These are phyloP conservation scores for Plasmopara viticola DNA, from an alignment of 352 stramenopile species.

Conservation along the genomic window DNA sequence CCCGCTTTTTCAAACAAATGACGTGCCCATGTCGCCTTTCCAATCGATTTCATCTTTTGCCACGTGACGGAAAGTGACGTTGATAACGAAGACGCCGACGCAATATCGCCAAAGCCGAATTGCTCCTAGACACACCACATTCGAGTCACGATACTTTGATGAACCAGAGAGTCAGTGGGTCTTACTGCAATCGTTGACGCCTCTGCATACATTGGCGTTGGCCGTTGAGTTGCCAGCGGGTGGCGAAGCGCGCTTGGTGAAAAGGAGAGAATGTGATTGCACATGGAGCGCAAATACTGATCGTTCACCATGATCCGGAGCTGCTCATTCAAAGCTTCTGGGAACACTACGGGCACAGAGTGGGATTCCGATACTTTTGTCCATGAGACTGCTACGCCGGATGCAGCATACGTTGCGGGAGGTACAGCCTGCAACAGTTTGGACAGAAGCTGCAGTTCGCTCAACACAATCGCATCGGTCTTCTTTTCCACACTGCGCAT, in stretches of 20 bases:
- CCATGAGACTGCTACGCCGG: slow-evolving; percentile 53
- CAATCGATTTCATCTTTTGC: slow-evolving; percentile 50
- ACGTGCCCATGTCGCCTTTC: slow-evolving; percentile 46
- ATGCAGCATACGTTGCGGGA: slow-evolving; percentile 41
- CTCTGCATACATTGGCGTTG: slow-evolving; percentile 43
- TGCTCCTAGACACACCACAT: slow-evolving; percentile 36
- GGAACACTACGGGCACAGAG: slow-evolving; percentile 54
- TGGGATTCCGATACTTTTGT: slow-evolving; percentile 64
- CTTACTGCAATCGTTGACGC: slow-evolving; percentile 43
- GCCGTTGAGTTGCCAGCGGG: slow-evolving; percentile 32
- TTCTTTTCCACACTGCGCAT: slow-evolving; percentile 27
- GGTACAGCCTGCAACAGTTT: slow-evolving; percentile 44
- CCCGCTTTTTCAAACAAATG: slow-evolving; percentile 52
- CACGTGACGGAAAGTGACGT: slow-evolving; percentile 49
- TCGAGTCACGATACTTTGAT: background rate
- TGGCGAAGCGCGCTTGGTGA: slow-evolving; percentile 25
- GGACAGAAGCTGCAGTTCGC: slow-evolving; percentile 36
- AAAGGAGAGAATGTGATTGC: slow-evolving; percentile 40
- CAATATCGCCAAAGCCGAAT: slow-evolving; percentile 74
- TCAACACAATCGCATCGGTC: slow-evolving; percentile 20
- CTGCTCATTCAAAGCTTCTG: slow-evolving; percentile 44
- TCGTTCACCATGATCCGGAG: slow-evolving; percentile 44
- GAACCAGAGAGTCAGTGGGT: background rate
- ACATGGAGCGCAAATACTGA: slow-evolving; percentile 42
- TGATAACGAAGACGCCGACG: slow-evolving; percentile 38